Evolutionary conservation across 2,329 filamentous ascomycete species (phyloP), one percentile per base, ranked within the genome.

Genomic region (Penicillium brasilianum): DNA sequence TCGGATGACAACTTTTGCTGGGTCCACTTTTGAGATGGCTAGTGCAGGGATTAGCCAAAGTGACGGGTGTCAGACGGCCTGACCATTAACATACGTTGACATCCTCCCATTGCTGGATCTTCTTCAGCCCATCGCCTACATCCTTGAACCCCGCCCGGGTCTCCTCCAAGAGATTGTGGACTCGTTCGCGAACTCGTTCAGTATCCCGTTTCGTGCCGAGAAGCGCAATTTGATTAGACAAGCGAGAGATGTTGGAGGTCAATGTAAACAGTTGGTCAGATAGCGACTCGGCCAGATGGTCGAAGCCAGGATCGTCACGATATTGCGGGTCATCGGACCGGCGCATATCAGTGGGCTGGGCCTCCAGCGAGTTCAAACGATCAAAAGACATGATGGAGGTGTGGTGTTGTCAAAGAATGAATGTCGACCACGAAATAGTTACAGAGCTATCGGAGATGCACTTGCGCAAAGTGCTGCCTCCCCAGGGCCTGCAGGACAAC

Each of bases 1-100:
- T 98, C 93, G 73, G 92, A 91, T 64, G 92, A 94, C 36, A 99
- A 85, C 77, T 98, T 98, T 69, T 94, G 91, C 73, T 97, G 94
- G 22, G 93, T 95, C 82, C 96, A 98, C 78, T 94, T 96, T 82
- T 99, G 95, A 57, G 92, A 91, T 62, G 94, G 92, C 92, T 97
- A 62, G 6, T 30, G 37, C 46, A 51, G 59, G 59, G 70, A 65
- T 69, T 60, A 50, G 28, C 5, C 37, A 34, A 30, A n/a, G 10
- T 14, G 10, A 37, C 13, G 8, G 20, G 11, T 18, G 2, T 8
- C 8, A 3, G 30, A 32, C 3, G 41, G 4, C 18, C 52, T 22
- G 57, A 55, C 22, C 53, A 30, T 25, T 56, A 55, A 70, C 85
- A 68, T 83, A 93, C 90, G 74, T 89, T 91, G 55, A 92, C 88